phyloP scores from a whole-genome alignment of 192 early-diverging fungal genomes.

The Coemansia sp. region DNA sequence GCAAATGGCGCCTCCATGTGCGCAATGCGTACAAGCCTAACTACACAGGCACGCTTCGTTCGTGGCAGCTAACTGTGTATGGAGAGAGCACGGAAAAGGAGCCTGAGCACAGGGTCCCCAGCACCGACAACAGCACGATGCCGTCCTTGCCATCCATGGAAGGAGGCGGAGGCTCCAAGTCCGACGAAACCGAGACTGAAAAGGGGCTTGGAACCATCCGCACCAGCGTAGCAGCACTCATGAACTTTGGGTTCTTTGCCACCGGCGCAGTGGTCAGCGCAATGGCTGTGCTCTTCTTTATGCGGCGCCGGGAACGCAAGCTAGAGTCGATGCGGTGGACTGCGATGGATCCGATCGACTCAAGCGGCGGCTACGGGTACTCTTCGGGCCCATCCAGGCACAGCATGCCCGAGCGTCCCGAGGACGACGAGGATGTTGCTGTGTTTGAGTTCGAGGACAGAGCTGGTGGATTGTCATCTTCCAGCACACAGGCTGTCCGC shows the following conservation, averaged over 20 bases:
- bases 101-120: slow-evolving; percentile 16
- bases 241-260: slow-evolving; percentile 27
- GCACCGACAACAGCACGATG: background rate
- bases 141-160: background rate
- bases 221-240: slow-evolving; percentile 13
- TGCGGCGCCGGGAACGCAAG: slow-evolving; percentile 44
- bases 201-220: slow-evolving; percentile 5
- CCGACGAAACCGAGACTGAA: background rate
- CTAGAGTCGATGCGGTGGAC: slow-evolving; percentile 42
- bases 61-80: slow-evolving; percentile 71
- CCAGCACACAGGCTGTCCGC: slow-evolving; percentile 1
- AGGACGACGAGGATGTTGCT: slow-evolving; percentile 32
- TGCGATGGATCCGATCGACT: slow-evolving; percentile 24
- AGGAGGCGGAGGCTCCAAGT: background rate
- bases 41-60: slow-evolving; percentile 57
- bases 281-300: slow-evolving; percentile 30
- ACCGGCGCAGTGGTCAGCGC: slow-evolving; percentile 27
- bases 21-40: slow-evolving; percentile 63
- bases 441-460: slow-evolving; percentile 34
- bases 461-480: slow-evolving; percentile 1
- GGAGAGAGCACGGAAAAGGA: slow-evolving; percentile 60
- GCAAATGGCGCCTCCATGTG: slow-evolving; percentile 76
- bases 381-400: background rate
- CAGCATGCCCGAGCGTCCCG: slow-evolving; percentile 7
- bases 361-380: slow-evolving; percentile 18